Base-by-base conservation (phyloP, 1,284 basidiomycete species). In the Gomphus bonarii region DNA sequence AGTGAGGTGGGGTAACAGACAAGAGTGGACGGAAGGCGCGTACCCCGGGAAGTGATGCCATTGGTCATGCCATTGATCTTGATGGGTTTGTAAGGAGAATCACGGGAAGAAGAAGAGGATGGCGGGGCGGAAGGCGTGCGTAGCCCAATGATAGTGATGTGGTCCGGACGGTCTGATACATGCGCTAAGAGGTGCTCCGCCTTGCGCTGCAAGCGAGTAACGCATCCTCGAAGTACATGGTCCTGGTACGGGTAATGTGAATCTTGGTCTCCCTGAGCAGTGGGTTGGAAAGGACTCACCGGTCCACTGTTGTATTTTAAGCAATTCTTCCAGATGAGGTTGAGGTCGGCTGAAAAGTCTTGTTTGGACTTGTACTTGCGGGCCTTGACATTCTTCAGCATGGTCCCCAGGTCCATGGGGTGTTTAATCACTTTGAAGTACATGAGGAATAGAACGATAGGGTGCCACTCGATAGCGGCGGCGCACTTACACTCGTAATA, bases 291-390 rank as follows among this genome's bases (percentile, higher is more conserved):
- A 20, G 18, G 18, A 75, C 83, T 59, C 64, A 92, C 94, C 71
- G 92, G 88, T 16, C 85, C 81, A 25, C 88, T 85, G 68, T 99
- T 99, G 71, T 98, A 99, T 11, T 80, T 81, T 63, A 89, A 80
- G 69, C 95, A 98, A 65, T 99, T 99, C 55, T 85, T 83, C 95
- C 95, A 99, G 64, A 99, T 98, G 60, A 97, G 80, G 64, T 95
- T 90, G 47, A 99, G 74, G 70, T 99, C 97, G 60, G 88, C 85
- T 61, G 87, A 85, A 70, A 99, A 99, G 65, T 95, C 89, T 60
- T 82, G 79, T 73, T 99, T 98, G 55, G 83, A 90, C 73, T 95
- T 95, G 80, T 97, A 98, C 54, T 81, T 78, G 67, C 89, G 90
- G 52, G 78, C 74, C 73, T 95, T 97, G 67, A 97, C 85, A 72